Base-by-base conservation (phyloP, 1,284 basidiomycete genomes). In the Malassezia restricta region DNA sequence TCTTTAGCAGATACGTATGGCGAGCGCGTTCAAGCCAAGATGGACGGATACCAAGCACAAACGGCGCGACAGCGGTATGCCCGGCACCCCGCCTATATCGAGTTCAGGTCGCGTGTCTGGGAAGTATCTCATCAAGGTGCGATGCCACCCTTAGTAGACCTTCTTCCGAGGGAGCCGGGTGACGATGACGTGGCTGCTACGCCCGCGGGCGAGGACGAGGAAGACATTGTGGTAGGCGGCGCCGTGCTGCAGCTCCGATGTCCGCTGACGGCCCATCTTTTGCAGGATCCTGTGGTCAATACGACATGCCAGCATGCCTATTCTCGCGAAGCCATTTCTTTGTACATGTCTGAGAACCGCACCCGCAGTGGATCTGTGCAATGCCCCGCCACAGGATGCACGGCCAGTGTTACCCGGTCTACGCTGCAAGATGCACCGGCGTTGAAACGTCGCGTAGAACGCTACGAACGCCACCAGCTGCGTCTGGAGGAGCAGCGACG, bases 121-220 rank as follows among this genome's bases (percentile, higher is more conserved):
- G 59, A 59, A 2, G 59, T 58, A 6, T 50, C 42, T 27, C 41
- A 59, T 33, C 57, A 62, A 5, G 62, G 65, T 9, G 54, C 64
- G 6, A 67, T 67, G 66, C 66, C 66, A 12, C 54, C 57, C 1
- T 48, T 69, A 0, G 48, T 43, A 11, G 66, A 69, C 31, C 40
- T 68, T 35, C 58, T 69, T 42, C 58, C 62, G 1, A 52, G 55
- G 5, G 58, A 53, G 39, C 30, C 37, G 1, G 53, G 49, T 29
- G 53, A 57, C 31, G 50, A 40, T 6, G 17, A 35, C 11, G 33
- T 35, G 33, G 33, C 11, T 12, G 33, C 15, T 2, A 35, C 33
- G 11, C 11, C 15, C 5, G 57, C 57, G 14, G 54, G 51, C 20
- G 55, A 55, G 11, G 61, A 63, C 30, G 64, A 61, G 49, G 63